Evolutionary conservation across 108 stramenopile genomes (phyloP), one percentile per base, ranked within the genome.

Genomic region (Mayamaea pseudoterrestris): DNA sequence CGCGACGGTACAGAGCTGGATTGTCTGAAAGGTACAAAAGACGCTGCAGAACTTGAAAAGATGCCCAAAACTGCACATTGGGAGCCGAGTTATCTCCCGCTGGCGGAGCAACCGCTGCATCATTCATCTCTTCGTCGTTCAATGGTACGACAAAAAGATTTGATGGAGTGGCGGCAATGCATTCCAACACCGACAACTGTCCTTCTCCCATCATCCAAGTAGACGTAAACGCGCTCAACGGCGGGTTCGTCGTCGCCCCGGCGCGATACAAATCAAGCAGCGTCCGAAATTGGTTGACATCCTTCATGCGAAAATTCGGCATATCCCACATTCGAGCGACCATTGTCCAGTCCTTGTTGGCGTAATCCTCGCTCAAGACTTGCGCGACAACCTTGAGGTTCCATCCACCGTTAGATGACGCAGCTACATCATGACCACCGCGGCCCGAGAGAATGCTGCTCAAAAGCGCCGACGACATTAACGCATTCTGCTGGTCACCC

Each of bases 301-400:
- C 80, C 3, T 73, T 53, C 5, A 96, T 65, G 36, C 68, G 47
- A 57, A 96, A 94, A 41, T 68, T 83, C 9, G 82, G 61, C 57
- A 91, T 84, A 57, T 96, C 95, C 47, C 91, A 82, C 2, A 47
- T 66, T 18, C 53, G 60, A 14, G 90, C 92, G 0, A 94, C 93
- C 13, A 41, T 22, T 17, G 34, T 43, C 95, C 95, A 96, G 63
- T 93, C 66, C 25, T 80, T 37, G 20, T 61, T 48, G n/a, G 59
- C 36, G 63, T 84, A 93, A 54, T 94, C 93, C 39, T 75, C 73
- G 31, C 60, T 48, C 0, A 96, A 62, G 29, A 93, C 83, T 43
- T 80, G 67, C 21, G 82, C 60, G 5, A 93, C 88, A 21, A 78
- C 76, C n/a, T 74, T 67, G 5, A 93, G 65, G 61, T 94, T 92